These are phyloP conservation scores for Globisporangium nagaii DNA, from an alignment of 352 stramenopile genomes.

Conservation along the genomic window DNA sequence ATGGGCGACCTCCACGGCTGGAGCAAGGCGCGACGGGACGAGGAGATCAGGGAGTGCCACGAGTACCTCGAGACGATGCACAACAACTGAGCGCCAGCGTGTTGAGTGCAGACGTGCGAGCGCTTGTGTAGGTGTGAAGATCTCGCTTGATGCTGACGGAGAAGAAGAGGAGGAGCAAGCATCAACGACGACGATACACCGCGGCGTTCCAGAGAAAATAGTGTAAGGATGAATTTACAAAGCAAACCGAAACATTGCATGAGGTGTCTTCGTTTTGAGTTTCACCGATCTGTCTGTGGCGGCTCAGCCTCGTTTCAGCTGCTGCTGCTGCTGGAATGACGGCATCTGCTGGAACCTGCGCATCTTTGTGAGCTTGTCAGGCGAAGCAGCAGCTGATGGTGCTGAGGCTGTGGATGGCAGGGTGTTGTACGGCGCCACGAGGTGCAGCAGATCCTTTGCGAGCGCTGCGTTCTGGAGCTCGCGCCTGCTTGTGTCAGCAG, in stretches of 20 bases:
- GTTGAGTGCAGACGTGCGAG: background rate
- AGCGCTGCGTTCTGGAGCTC: constrained; percentile 38
- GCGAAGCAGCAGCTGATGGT: background rate
- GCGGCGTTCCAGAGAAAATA: background rate
- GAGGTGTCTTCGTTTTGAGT: background rate
- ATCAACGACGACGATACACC: background rate
- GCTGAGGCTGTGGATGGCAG: background rate
- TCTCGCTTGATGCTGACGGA: too few species aligned
- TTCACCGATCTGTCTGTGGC: background rate
- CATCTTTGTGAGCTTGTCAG: constrained; percentile 12
- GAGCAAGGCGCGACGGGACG: constrained; percentile 66
- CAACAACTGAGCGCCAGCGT: constrained; percentile 37
- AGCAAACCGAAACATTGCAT: background rate
- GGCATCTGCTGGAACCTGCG: constrained; percentile 13
- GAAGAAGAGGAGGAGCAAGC: background rate
- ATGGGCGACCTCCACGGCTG: constrained; percentile 90
- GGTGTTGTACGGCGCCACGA: constrained; percentile 50
- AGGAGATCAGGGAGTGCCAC: constrained; percentile 71
- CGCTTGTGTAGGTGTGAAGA: background rate
- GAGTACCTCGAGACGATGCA: constrained; percentile 85
- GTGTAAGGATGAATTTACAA: constrained; percentile 10
- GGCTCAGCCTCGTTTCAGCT: background rate
- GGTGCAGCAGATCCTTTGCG: constrained; percentile 50
- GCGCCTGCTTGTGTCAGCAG: constrained; percentile 7
- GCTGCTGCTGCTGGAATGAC: constrained; percentile 1